Conservation (phyloP, 305 asterid species). For the Plantago coronopus region DNA sequence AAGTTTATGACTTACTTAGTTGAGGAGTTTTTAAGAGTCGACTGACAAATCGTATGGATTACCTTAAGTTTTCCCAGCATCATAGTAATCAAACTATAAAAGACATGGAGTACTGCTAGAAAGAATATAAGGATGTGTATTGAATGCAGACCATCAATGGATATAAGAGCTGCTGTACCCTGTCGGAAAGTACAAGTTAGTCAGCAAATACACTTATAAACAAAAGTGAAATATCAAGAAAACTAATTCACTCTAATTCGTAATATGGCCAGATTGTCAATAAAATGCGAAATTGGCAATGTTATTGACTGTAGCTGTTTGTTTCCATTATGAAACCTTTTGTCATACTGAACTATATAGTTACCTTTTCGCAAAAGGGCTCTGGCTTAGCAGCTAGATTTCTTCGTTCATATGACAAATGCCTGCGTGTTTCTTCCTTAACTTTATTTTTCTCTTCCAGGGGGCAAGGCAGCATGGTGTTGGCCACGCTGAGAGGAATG, state of each 20-base stretch:
- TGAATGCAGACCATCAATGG: constrained; percentile 62
- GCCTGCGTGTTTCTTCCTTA: constrained; percentile 40
- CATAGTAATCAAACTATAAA: constrained; percentile 65
- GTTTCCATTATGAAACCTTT: no score
- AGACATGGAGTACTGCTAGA: constrained; percentile 58
- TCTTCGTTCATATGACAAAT: constrained; percentile 59
- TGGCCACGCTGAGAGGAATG: constrained; percentile 48
- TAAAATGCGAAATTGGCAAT: no score
- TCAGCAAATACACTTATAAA: neutral
- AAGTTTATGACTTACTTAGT: neutral
- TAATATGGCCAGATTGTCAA: no score
- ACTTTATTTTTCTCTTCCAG: constrained; percentile 1
- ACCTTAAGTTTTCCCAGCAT: constrained; percentile 70
- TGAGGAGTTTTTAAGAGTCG: neutral
- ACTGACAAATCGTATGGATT: no score
- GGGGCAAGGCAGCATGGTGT: constrained; percentile 68
- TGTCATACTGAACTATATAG: no score
- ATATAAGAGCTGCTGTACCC: constrained; percentile 40
- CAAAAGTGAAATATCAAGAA: no score
- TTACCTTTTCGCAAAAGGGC: constrained; percentile 47
- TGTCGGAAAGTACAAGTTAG: constrained; percentile 22
- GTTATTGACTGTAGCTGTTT: no score
- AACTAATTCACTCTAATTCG: no score
- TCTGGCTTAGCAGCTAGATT: constrained; percentile 36
- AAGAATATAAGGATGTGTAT: constrained; percentile 70